phyloP scores from a whole-genome alignment of 352 stramenopile species.

The Phytophthora niederhauseri region DNA sequence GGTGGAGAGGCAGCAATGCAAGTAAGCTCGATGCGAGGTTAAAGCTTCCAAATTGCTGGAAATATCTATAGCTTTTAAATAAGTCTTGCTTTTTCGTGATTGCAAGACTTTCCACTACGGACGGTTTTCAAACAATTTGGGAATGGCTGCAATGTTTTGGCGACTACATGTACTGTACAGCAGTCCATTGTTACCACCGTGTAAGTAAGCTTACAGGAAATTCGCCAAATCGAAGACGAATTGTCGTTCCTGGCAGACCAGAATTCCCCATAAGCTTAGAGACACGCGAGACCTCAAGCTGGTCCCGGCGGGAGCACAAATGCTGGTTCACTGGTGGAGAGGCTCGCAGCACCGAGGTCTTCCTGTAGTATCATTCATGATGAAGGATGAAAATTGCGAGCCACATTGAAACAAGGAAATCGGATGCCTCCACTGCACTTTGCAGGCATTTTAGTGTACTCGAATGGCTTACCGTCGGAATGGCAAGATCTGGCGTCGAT shows the following conservation, averaged over 20 bases:
- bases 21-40: too few relatives aligned
- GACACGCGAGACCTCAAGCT: constrained; percentile 1
- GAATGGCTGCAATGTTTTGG: not conserved
- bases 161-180: too few relatives aligned
- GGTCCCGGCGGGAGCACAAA: not conserved
- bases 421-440: not conserved
- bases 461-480: not conserved
- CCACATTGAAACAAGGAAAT: not conserved
- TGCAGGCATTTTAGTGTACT: too few relatives aligned
- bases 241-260: constrained; percentile 12
- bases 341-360: not conserved
- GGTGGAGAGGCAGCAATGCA: too few relatives aligned
- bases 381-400: not conserved
- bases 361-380: not conserved
- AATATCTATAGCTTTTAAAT: too few relatives aligned
- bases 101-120: constrained; percentile 10
- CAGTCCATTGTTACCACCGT: too few relatives aligned
- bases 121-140: not conserved
- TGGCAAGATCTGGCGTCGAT: not conserved
- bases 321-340: not conserved
- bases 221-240: too few relatives aligned
- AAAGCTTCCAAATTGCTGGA: too few relatives aligned
- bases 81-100: not conserved
- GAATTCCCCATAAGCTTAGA: constrained; percentile 13
- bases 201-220: not conserved